Percentiles rank a stretch among this genome's conserved stretches.
phyloP scores from a whole-genome alignment of 1,284 basidiomycete genomes.

The Neolentinus lepideus region DNA sequence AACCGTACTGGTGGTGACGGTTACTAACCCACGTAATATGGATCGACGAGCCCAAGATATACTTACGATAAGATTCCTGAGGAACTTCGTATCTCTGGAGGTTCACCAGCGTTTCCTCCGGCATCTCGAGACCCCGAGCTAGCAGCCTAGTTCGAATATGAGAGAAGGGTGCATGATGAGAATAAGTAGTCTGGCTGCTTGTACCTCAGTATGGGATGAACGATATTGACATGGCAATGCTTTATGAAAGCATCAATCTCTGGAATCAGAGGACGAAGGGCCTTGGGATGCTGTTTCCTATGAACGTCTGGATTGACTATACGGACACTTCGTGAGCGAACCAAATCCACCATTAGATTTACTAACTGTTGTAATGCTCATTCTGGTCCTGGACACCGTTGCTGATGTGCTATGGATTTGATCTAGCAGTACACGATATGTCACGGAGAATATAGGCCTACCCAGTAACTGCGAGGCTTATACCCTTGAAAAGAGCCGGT shows the following conservation, averaged over 20 bases:
- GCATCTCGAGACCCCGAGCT: slow-evolving; percentile 26
- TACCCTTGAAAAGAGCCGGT: slow-evolving; percentile 54
- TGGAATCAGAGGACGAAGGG: slow-evolving; percentile 45
- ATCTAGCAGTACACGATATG: neutral
- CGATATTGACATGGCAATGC: slow-evolving; percentile 42
- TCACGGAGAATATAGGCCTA: slow-evolving; percentile 14
- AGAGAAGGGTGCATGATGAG: neutral
- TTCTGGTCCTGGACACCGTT: slow-evolving; percentile 50
- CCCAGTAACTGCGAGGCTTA: slow-evolving; percentile 49
- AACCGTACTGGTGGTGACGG: slow-evolving; percentile 32
- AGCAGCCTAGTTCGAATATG: slow-evolving; percentile 32
- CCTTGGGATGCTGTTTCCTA: slow-evolving; percentile 39
- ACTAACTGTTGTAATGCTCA: slow-evolving; percentile 25
- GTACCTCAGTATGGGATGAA: slow-evolving; percentile 43
- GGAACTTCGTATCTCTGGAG: slow-evolving; percentile 20
- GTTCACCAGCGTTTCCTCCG: slow-evolving; percentile 27
- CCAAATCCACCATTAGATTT: neutral
- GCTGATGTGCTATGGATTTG: slow-evolving; percentile 36
- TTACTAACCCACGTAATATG: slow-evolving; percentile 9
- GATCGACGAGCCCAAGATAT: neutral
- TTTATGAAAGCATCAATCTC: slow-evolving; percentile 48
- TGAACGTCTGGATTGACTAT: slow-evolving; percentile 41
- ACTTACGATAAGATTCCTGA: slow-evolving; percentile 23
- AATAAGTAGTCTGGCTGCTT: neutral
- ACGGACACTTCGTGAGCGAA: neutral